A percentile compares a stretch with the other conserved stretches of the same genome.
Conservation (phyloP, 495 filamentous ascomycete species). For the Penicillium nucicola region DNA sequence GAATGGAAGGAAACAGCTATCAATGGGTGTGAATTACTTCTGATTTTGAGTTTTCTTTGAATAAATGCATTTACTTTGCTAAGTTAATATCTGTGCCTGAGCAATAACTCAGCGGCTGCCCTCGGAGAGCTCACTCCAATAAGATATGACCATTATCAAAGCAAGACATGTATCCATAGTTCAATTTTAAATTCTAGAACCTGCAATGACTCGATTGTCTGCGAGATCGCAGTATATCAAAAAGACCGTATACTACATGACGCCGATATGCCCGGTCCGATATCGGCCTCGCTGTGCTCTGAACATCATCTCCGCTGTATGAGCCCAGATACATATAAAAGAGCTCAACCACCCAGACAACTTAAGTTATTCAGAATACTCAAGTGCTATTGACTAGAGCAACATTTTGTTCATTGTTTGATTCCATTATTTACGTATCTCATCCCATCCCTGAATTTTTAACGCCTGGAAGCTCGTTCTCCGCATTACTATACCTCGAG, state of each 20-base stretch:
- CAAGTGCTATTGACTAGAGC: too few species aligned
- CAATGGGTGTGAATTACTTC: too few species aligned
- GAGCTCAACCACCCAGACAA: neutral
- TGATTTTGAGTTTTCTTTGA: too few species aligned
- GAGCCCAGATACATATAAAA: neutral
- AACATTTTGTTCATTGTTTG: neutral
- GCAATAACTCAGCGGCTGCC: too few species aligned
- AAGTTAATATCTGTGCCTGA: too few species aligned
- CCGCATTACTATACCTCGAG: neutral
- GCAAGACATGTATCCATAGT: too few species aligned
- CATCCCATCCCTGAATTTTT: neutral
- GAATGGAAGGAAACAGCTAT: too few species aligned
- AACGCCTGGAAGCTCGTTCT: neutral
- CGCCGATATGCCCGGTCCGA: neutral
- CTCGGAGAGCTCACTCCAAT: too few species aligned
- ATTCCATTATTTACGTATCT: neutral
- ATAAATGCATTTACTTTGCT: too few species aligned
- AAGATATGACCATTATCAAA: too few species aligned
- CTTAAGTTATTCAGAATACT: too few species aligned
- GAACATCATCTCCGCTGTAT: neutral
- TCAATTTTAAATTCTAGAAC: neutral
- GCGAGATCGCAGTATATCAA: too few species aligned
- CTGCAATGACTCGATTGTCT: neutral
- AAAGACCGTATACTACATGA: constrained; percentile 6
- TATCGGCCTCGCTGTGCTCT: neutral